Evolutionary conservation across 2,329 filamentous ascomycete genomes (phyloP).

Genomic region (Colletotrichum filicis): DNA sequence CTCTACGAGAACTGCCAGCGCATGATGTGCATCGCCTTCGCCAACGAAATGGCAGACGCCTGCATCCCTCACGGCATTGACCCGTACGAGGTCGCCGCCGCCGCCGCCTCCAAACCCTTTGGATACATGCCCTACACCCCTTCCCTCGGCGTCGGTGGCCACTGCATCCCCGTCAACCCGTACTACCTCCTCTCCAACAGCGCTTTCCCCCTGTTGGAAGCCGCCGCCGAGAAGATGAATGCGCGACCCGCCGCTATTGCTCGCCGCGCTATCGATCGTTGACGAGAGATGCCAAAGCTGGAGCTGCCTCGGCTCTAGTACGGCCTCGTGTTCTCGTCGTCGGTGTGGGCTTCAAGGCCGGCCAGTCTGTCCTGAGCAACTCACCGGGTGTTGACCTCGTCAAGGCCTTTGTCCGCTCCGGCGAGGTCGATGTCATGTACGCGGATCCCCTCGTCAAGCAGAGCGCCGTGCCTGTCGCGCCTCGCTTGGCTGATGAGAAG

Average conservation of each 20-base stretch:
- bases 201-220: conserved; percentile 48
- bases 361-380: conserved; percentile 46
- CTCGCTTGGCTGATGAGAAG: conserved; percentile 40
- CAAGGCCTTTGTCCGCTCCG: conserved; percentile 35
- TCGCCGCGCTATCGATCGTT: conserved; percentile 25
- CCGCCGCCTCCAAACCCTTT: conserved; percentile 52
- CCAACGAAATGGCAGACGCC: conserved; percentile 57
- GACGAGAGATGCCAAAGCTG: neutral
- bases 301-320: conserved; percentile 23
- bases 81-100: conserved; percentile 50
- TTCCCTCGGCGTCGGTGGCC: conserved; percentile 52
- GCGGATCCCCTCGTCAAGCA: conserved; percentile 45
- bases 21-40: conserved; percentile 53
- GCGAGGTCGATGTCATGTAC: conserved; percentile 44
- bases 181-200: conserved; percentile 52
- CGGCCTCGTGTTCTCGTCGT: conserved; percentile 42
- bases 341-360: conserved; percentile 49
- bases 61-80: conserved; percentile 49
- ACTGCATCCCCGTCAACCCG: conserved; percentile 57
- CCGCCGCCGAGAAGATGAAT: conserved; percentile 47
- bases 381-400: conserved; percentile 45
- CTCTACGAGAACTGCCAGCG: conserved; percentile 58
- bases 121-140: conserved; percentile 52
- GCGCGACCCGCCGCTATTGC: conserved; percentile 45
- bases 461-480: conserved; percentile 40